phyloP scores from a whole-genome alignment of 257 asterid genomes.

The Datura wrightii region DNA sequence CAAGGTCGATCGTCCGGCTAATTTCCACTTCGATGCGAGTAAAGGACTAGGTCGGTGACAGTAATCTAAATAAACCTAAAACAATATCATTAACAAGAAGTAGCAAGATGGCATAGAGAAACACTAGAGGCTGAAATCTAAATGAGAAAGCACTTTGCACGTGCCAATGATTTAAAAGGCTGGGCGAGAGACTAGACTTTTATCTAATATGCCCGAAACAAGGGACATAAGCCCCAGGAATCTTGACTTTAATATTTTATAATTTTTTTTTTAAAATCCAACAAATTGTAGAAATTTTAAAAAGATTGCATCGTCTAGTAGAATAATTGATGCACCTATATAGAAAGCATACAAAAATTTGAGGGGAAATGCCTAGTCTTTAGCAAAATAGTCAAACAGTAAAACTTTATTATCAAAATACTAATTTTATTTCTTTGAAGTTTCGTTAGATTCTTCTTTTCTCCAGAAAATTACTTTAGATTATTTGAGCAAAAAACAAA shows the following conservation, averaged over 20 bases:
- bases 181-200: neutral
- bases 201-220: slow-evolving; percentile 5
- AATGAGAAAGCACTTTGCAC: neutral
- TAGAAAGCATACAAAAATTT: neutral
- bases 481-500: neutral
- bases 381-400: slow-evolving; percentile 7
- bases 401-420: slow-evolving; percentile 12
- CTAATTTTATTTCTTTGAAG: neutral
- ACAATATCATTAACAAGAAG: neutral
- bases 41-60: neutral
- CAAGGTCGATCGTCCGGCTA: neutral
- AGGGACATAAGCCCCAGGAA: neutral
- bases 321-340: neutral
- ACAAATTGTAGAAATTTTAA: neutral
- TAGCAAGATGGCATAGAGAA: neutral
- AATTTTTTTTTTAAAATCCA: too few species aligned
- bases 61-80: slow-evolving; percentile 1
- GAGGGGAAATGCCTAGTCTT: slow-evolving; percentile 6
- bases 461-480: neutral
- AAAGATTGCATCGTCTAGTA: neutral
- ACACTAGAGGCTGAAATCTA: neutral
- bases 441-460: neutral
- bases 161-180: neutral
- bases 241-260: neutral
- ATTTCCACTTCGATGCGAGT: neutral